These are phyloP conservation scores for Phytophthora sp. DNA, from an alignment of 352 stramenopile genomes.

Conservation along the genomic window DNA sequence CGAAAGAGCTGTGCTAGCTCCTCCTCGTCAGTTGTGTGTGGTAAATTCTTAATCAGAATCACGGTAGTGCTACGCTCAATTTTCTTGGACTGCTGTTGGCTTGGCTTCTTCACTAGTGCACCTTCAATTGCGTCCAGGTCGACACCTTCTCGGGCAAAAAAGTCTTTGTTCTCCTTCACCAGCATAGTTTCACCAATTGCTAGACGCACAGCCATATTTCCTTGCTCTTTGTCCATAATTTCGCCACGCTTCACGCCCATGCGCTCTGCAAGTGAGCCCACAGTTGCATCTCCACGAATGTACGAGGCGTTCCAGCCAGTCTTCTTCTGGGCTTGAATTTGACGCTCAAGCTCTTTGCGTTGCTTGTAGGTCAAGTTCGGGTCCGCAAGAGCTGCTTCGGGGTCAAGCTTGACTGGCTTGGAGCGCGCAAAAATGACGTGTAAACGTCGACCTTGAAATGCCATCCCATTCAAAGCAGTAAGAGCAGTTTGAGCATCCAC, in stretches of 20 bases:
- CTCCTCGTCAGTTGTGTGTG: slow-evolving; percentile 93
- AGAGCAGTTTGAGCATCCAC: slow-evolving; percentile 90
- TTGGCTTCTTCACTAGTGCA: slow-evolving; percentile 64
- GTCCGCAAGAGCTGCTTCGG: slow-evolving; percentile 60
- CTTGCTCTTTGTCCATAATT: slow-evolving; percentile 95
- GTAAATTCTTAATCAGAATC: slow-evolving; percentile 99
- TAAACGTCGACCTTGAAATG: slow-evolving; percentile 97
- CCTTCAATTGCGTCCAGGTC: slow-evolving; percentile 94
- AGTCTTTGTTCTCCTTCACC: slow-evolving; percentile 98
- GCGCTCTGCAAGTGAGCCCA: slow-evolving; percentile 77
- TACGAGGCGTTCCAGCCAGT: slow-evolving; percentile 97
- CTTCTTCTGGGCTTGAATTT: slow-evolving; percentile 78
- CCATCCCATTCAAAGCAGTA: slow-evolving; percentile 91
- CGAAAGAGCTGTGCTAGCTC: slow-evolving; percentile 96
- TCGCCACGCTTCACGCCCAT: slow-evolving; percentile 94
- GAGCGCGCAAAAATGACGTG: slow-evolving; percentile 93
- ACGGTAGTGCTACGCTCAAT: slow-evolving; percentile 93
- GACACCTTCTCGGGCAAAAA: slow-evolving; percentile 95
- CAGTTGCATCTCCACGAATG: slow-evolving; percentile 76
- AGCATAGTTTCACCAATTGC: slow-evolving; percentile 98
- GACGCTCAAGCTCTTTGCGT: slow-evolving; percentile 91
- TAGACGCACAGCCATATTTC: slow-evolving; percentile 97
- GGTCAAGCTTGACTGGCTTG: slow-evolving; percentile 70
- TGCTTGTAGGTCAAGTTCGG: slow-evolving; percentile 89
- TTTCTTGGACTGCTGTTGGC: slow-evolving; percentile 52